Evolutionary conservation across 83 land plant species (phyloP), one percentile per base, ranked within the genome.

Genomic region (Larix sibirica): DNA sequence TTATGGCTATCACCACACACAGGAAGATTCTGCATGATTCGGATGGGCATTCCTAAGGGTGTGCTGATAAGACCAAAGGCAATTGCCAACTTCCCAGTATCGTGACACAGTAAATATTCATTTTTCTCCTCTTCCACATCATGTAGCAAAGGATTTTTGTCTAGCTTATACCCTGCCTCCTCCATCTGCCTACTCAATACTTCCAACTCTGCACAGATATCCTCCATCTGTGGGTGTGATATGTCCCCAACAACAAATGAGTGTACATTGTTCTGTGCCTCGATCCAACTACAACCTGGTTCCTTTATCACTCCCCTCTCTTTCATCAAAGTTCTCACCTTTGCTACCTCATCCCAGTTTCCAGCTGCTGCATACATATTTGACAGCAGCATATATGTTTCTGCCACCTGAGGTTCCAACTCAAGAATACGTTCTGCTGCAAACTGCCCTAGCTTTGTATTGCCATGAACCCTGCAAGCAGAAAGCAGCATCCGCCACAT

Each of bases 251-350:
- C 80, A 40, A 83, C 79, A 78, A 85, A 85, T 20, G 60, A 47
- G 71, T 85, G 87, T 8, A 70, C 70, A 26, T 31, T 77, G n/a
- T 82, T 85, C 36, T 80, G 65, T 4, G 80, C 85, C 58, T 86
- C 88, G n/a, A 83, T 86, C 88, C 85, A 86, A 65, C 88, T 86
- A 80, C 81, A 83, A 12, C 86, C 88, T 65, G 88, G 88, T 40
- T 80, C 74, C 62, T 86, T 86, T 56, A 62, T 71, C 73, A 84
- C 77, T 26, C 88, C 88, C 62, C 82, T 84, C 8, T 63, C 77
- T 16, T 66, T 74, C 87, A 87, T 84, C 4, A 77, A 36, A 60
- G 81, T 85, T 60, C 89, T 87, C 58, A 87, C 68, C 40, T 70
- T n/a, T 31, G 89, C 88, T 3, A 38, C 79, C 9, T 85, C 80